Evolutionary conservation across 2,329 filamentous ascomycete genomes (phyloP), one percentile per base, ranked within the genome.

Genomic region (Ophiostoma angusticollis): DNA sequence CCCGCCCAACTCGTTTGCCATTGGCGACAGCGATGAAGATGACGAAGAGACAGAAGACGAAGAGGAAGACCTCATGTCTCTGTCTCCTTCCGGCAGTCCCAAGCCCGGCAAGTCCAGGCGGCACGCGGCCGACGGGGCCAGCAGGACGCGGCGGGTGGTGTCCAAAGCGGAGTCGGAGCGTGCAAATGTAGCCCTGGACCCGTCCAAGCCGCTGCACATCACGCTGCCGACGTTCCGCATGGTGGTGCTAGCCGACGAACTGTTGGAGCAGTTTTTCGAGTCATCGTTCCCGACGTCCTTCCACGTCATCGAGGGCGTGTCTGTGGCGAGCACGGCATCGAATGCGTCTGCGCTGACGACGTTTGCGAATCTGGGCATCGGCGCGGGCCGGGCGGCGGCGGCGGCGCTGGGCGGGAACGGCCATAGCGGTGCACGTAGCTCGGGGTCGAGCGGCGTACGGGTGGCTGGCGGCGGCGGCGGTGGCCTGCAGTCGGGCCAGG

Each of bases 171-270:
- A 78, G 52, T 77, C 80, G 1, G 78, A 85, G 54, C 74, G 81
- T 16, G 86, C 48, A 23, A 98, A 98, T 54, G 77, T 80, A 8
- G 91, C 91, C 1, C 72, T 98, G 4, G 87, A 98, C 55, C 91
- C 91, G 3, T 80, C 85, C 19, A 89, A 93, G 47, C 91, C 91
- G 6, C 71, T 98, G 1, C 83, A 95, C 56, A 95, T 98, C 53
- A 96, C 91, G 1, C 71, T 98, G 1, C 91, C 91, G 1, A 98
- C 91, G 1, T 98, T 98, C 70, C 81, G 91, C 48, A 98, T 98
- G 91, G 86, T 98, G 4, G 84, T 98, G 9, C 74, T 98, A 7
- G 91, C 91, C 31, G 91, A 98, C 54, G 91, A 98, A 58, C 72
- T 93, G 1, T 74, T 98, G 6, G 89, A 98, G 53, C 84, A 93